Evolutionary conservation across 768 basidiomycete genomes (phyloP).

Genomic region (Collybiopsis luxurians): DNA sequence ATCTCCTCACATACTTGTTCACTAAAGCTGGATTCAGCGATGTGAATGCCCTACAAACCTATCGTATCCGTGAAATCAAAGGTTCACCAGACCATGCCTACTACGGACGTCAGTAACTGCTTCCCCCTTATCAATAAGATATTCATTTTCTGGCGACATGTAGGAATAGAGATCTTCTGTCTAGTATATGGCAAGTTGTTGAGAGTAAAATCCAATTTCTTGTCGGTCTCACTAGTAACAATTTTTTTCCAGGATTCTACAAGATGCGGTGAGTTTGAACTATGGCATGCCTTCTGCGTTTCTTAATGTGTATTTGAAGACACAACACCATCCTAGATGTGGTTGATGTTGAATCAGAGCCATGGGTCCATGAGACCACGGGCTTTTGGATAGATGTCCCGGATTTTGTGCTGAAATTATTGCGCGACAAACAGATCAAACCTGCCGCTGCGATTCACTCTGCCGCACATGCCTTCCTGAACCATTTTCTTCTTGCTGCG

Average conservation of each 20-base stretch:
- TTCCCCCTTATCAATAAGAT: background rate
- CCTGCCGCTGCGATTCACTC: constrained; percentile 83
- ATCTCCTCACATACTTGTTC: background rate
- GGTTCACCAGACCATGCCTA: constrained; percentile 53
- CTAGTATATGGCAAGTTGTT: constrained; percentile 68
- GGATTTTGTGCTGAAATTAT: constrained; percentile 43
- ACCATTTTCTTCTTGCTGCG: constrained; percentile 64
- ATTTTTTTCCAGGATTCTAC: constrained; percentile 59
- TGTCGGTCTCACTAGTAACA: background rate
- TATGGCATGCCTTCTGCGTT: background rate
- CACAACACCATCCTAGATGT: constrained; percentile 66
- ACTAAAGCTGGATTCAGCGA: constrained; percentile 41
- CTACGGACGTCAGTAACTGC: constrained; percentile 63
- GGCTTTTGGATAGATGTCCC: constrained; percentile 84
- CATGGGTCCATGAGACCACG: constrained; percentile 70
- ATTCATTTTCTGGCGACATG: background rate
- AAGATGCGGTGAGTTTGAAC: constrained; percentile 57
- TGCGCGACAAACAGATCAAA: constrained; percentile 54
- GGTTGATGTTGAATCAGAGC: constrained; percentile 74
- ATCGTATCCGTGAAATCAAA: constrained; percentile 67
- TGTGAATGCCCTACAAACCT: constrained; percentile 73
- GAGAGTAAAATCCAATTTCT: background rate
- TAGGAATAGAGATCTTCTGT: background rate
- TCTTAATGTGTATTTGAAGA: constrained; percentile 30
- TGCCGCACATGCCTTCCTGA: constrained; percentile 81